Base-by-base conservation (phyloP, 2,329 filamentous ascomycete species). In the Ceratocystis smalleyi region DNA sequence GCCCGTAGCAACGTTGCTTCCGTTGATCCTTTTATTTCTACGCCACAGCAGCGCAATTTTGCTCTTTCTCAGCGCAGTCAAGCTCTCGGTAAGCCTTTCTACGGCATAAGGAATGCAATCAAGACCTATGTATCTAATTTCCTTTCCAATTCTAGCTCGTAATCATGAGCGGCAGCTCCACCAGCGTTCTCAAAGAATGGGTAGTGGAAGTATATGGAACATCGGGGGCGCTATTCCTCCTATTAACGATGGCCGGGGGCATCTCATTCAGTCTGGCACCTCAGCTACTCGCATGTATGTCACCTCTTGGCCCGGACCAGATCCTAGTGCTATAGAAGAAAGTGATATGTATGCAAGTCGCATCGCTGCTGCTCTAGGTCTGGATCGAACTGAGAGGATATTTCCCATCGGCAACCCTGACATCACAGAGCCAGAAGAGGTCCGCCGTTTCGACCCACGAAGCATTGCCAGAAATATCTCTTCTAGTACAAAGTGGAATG, bases 291-390 rank as follows among this genome's bases (percentile, higher is more conserved):
- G 85, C 4, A 76, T 83, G n/a, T 82, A 80, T 67, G 76, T 77
- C 0, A 79, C 79, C n/a, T 74, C 76, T 0, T 83, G 83, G 64
- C 73, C 76, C 0, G 72, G 71, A 5, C 66, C 72, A 0, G 73
- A 73, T 22, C 72, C 75, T 5, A 77, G 73, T 57, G 71, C 77
- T 1, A 79, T 82, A 45, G 83, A 88, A 45, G 83, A 89, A 49
- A 75, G 80, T 12, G 82, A 86, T 65, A 83, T 82, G 62, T 88
- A 95, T 71, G 83, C 88, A 70, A 81, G 82, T 49, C 83, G 90
- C 32, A 75, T 99, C 64, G 91, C 91, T 7, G 77, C 86, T 17
- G 94, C 94, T 2, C 78, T 97, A 62, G 82, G 88, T n/a, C 80
- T 97, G 67, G 85, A 95, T 71, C 84, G 83, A 57, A 78, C 82